These are phyloP conservation scores for Carpediemonas membranifera DNA, from an alignment of 78 protist species.

Conservation along the genomic window DNA sequence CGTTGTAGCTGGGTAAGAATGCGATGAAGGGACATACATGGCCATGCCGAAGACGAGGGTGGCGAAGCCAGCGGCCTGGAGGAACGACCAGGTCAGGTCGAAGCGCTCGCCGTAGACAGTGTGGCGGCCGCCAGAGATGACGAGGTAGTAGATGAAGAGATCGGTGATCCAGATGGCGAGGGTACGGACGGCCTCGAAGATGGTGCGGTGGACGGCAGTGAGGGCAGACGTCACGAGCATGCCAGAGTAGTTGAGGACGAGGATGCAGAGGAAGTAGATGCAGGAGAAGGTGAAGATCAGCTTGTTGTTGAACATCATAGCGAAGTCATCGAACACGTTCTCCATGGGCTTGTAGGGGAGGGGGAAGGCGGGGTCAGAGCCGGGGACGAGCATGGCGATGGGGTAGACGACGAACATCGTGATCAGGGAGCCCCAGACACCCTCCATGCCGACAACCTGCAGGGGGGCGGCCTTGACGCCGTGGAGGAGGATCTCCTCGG, in stretches of 20 bases:
- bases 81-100: slow-evolving; percentile 18
- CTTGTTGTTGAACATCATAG: slow-evolving; percentile 2
- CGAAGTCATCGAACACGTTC: slow-evolving; percentile 18
- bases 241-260: slow-evolving; percentile 21
- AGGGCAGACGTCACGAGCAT: slow-evolving; percentile 13
- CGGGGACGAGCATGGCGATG: slow-evolving; percentile 3
- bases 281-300: background rate
- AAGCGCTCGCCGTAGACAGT: slow-evolving; percentile 25
- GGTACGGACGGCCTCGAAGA: slow-evolving; percentile 35
- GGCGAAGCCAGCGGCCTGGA: slow-evolving; percentile 16
- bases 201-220: slow-evolving; percentile 24
- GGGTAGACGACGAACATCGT: slow-evolving; percentile 7
- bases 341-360: background rate
- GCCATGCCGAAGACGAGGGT: background rate
- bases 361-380: background rate
- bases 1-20: too few relatives aligned
- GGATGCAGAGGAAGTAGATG: slow-evolving; percentile 8
- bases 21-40: too few relatives aligned
- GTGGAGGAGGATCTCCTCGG: slow-evolving; percentile 17
- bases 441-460: slow-evolving; percentile 34
- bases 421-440: slow-evolving; percentile 31
- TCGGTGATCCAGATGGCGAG: slow-evolving; percentile 18
- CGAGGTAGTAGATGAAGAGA: slow-evolving; percentile 13
- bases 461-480: background rate
- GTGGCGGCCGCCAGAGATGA: background rate